Base-by-base conservation (phyloP, 1,284 basidiomycete species). In the Irpex sp. region DNA sequence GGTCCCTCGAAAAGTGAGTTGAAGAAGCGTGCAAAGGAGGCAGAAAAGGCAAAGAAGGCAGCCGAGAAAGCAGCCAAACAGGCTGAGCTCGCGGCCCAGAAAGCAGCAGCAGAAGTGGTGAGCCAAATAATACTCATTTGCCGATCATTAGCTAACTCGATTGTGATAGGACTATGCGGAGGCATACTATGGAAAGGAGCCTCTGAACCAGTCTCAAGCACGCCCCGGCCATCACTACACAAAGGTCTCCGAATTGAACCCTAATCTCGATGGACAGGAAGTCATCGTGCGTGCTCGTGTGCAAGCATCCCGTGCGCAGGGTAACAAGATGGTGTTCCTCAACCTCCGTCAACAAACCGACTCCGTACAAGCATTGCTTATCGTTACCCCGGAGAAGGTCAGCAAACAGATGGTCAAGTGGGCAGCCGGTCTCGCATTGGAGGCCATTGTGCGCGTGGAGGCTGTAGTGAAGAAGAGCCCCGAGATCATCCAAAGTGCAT, bases 331-430 rank as follows among this genome's bases (percentile, higher is more conserved):
- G 84, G 92, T 93, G 58, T 99, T 99, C 78, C 78, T 99, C 62
- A 89, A 88, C 70, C 82, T 99, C 64, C 91, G 97, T 61, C 95
- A 99, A 74, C 86, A 93, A 68, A 88, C 84, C 45, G 84, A 93
- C 72, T 93, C 96, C 2, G 88, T 99, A 4, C 97, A 99, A 75
- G 94, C 92, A 48, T 80, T 98, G 16, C 79, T 98, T 56, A 80
- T 83, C 48, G 86, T 91, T 54, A 80, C 91, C 42, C 86, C 88
- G 21, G 90, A 88, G 62, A 90, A 89, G 70, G 84, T 99, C 16
- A 98, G 94, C 66, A 97, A 96, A 75, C 95, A 97, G 75, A 99
- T 99, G 97, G 85, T 94, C 60, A 98, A 96, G 77, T 99, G 92
- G 90, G 86, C 90, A 16, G 87, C 87, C 19, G 73, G 84, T 47